Conservation (phyloP, 805 yeast species). For the Candida glaebosa region DNA sequence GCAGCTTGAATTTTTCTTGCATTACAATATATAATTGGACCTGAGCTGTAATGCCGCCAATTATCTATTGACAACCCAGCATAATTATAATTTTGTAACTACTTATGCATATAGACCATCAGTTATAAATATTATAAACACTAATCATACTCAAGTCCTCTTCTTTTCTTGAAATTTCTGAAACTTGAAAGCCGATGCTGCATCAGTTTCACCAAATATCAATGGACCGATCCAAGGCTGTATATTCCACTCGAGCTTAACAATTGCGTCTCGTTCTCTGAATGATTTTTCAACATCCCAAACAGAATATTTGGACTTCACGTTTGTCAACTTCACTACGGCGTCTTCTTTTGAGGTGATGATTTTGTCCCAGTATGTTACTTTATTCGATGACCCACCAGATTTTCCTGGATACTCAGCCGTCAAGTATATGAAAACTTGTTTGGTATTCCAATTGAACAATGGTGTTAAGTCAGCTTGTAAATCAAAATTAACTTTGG, state of each 20-base stretch:
- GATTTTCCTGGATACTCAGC: slow-evolving; percentile 68
- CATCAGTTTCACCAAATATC: slow-evolving; percentile 54
- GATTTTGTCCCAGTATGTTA: slow-evolving; percentile 90
- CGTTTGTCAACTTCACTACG: slow-evolving; percentile 45
- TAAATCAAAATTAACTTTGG: slow-evolving; percentile 68
- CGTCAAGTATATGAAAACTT: slow-evolving; percentile 85
- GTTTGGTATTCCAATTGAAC: slow-evolving; percentile 97
- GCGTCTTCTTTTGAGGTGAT: slow-evolving; percentile 61
- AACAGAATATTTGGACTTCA: slow-evolving; percentile 72
- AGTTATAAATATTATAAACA: not conserved
- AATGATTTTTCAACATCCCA: slow-evolving; percentile 76
- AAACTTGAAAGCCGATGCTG: slow-evolving; percentile 27
- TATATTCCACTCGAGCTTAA: slow-evolving; percentile 82
- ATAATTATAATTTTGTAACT: no score
- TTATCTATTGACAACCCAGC: no score
- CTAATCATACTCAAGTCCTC: not conserved
- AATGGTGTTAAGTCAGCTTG: slow-evolving; percentile 70
- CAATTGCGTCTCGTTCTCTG: slow-evolving; percentile 59
- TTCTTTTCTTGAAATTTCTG: slow-evolving; percentile 18
- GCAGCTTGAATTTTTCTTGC: not conserved
- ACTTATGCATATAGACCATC: not conserved
- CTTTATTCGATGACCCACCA: slow-evolving; percentile 50
- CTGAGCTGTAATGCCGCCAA: no score
- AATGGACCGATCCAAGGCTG: slow-evolving; percentile 90
- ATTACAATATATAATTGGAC: not conserved